These are phyloP conservation scores for Phytophthora cactorum DNA, from an alignment of 352 stramenopile species.

Conservation along the genomic window DNA sequence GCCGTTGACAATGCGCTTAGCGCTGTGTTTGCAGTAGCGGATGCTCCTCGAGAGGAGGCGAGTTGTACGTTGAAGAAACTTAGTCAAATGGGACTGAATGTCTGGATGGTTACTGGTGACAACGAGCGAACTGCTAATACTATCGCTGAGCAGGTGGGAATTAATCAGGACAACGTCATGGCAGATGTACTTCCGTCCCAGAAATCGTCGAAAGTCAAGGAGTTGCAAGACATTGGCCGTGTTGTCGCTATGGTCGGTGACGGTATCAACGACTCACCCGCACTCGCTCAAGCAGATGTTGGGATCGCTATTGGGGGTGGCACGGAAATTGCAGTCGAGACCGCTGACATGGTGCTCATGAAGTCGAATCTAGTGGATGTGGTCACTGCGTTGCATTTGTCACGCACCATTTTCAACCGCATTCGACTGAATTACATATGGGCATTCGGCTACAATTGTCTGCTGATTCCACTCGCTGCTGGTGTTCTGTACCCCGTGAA, in stretches of 20 bases:
- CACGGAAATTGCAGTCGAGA: constrained; percentile 97
- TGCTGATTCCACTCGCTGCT: constrained; percentile 96
- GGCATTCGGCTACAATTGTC: constrained; percentile 97
- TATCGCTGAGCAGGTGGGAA: constrained; percentile 92
- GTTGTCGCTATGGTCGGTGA: constrained; percentile 96
- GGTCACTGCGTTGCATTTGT: constrained; percentile 95
- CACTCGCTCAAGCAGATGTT: constrained; percentile 95
- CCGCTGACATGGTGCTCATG: constrained; percentile 93
- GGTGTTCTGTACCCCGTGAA: constrained; percentile 96
- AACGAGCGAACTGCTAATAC: constrained; percentile 92
- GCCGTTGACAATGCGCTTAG: constrained; percentile 74
- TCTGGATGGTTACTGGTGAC: constrained; percentile 99
- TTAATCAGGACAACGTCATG: constrained; percentile 89
- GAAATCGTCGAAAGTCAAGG: constrained; percentile 92
- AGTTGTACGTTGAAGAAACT: constrained; percentile 86
- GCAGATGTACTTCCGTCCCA: constrained; percentile 94
- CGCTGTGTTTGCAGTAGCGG: constrained; percentile 77
- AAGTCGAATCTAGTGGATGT: constrained; percentile 92
- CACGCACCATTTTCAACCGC: constrained; percentile 93
- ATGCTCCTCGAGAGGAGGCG: constrained; percentile 90
- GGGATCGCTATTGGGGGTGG: constrained; percentile 95
- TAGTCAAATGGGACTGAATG: constrained; percentile 86
- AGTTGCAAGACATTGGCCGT: constrained; percentile 84
- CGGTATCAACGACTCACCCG: constrained; percentile 98
- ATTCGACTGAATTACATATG: constrained; percentile 98